Evolutionary conservation across 2,329 filamentous ascomycete species (phyloP).

Genomic region (Amesomyces nigricolor): DNA sequence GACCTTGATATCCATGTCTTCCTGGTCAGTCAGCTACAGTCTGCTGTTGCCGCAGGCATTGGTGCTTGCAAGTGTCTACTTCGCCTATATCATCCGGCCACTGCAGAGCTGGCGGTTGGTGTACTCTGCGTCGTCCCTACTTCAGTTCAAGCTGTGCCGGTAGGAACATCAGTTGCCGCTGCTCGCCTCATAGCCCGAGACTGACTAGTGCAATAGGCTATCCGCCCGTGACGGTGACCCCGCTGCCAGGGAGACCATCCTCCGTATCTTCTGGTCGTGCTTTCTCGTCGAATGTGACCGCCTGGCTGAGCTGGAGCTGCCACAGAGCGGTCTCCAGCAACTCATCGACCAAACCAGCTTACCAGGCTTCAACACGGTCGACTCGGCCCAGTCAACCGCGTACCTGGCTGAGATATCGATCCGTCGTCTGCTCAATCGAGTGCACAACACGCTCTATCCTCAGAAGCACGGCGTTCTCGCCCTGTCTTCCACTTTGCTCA

Average conservation of each 20-base stretch:
- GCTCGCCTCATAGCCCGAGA: too few species aligned
- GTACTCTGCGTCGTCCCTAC: slow-evolving; percentile 7
- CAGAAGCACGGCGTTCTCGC: neutral
- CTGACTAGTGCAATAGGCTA: neutral
- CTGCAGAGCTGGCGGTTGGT: slow-evolving; percentile 6
- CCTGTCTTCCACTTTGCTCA: slow-evolving; percentile 6
- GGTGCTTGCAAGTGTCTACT: slow-evolving; percentile 7
- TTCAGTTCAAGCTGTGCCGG: slow-evolving; percentile 11
- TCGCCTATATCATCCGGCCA: slow-evolving; percentile 9
- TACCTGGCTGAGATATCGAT: slow-evolving; percentile 7
- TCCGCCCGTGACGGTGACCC: slow-evolving; percentile 3
- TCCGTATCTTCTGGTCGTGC: slow-evolving; percentile 9
- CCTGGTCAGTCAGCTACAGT: slow-evolving; percentile 6
- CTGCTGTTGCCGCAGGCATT: slow-evolving; percentile 4
- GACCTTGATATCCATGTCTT: slow-evolving; percentile 4
- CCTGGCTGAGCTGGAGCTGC: slow-evolving; percentile 6
- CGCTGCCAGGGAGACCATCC: neutral
- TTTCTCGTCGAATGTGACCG: slow-evolving; percentile 11
- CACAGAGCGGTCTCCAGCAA: slow-evolving; percentile 7
- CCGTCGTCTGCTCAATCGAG: slow-evolving; percentile 6
- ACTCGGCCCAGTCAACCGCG: neutral
- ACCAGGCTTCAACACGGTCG: neutral
- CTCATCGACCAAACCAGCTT: slow-evolving; percentile 8
- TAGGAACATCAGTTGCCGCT: neutral
- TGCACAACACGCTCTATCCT: slow-evolving; percentile 5